A percentile compares a stretch with the other conserved stretches of the same genome.
Evolutionary conservation across 208 protist genomes (phyloP).

Genomic region (Leishmania guyanensis): DNA sequence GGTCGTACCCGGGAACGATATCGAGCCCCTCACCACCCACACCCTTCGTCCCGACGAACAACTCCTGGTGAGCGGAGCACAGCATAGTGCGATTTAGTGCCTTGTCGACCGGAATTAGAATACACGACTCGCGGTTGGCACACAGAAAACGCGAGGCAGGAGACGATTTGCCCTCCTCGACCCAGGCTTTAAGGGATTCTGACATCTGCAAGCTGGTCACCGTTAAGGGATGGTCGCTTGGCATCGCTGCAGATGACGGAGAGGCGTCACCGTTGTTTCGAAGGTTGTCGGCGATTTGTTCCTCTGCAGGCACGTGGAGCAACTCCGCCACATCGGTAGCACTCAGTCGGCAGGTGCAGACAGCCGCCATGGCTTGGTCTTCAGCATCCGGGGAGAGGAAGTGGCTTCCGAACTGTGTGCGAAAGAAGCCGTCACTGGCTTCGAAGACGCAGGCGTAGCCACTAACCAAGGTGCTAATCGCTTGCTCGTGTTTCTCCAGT

Average conservation of each 20-base stretch:
- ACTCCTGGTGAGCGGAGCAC: slow-evolving; percentile 20
- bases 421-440: slow-evolving; percentile 28
- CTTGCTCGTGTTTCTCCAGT: not conserved
- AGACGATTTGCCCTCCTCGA: slow-evolving; percentile 24
- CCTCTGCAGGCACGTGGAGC: not conserved
- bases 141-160: slow-evolving; percentile 53
- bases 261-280: no score
- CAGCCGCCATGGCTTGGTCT: not conserved
- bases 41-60: not conserved
- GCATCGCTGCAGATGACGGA: no score
- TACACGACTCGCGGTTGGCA: slow-evolving; percentile 31
- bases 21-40: slow-evolving; percentile 29
- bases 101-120: slow-evolving; percentile 45
- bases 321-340: not conserved
- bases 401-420: slow-evolving; percentile 12
- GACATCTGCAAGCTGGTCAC: not conserved
- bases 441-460: slow-evolving; percentile 36
- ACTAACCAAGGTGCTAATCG: not conserved
- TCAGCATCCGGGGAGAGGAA: not conserved
- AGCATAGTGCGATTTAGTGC: slow-evolving; percentile 35
- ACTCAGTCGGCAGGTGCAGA: not conserved
- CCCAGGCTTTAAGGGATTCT: not conserved
- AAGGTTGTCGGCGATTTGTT: not conserved
- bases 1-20: slow-evolving; percentile 49
- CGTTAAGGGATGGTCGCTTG: not conserved